Base-by-base conservation (phyloP, 768 basidiomycete genomes). In the Rhodosporidiobolus odoratus region DNA sequence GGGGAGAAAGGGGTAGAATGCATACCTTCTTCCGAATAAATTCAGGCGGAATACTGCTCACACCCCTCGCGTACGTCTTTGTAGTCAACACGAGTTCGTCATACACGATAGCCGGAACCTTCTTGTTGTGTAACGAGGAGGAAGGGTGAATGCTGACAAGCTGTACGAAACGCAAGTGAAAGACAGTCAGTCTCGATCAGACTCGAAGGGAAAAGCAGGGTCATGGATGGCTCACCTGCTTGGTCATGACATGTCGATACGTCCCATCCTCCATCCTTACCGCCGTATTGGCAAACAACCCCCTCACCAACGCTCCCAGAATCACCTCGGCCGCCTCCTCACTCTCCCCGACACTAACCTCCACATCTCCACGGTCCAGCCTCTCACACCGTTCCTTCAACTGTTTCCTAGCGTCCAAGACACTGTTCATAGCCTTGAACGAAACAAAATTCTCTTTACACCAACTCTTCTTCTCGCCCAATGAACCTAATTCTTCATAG, bases 41-140 rank as follows among this genome's bases (percentile, higher is more conserved):
- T 30, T 81, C 78, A 73, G 87, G 88, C 6, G 88, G 86, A 47
- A 97, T 85, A 2, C 86, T 82, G 0, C 93, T 94, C 17, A 95
- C 94, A n/a, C 89, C 89, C 4, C 94, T 87, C 4, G 93, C 94
- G 75, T 94, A 98, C 48, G 91, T 87, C 65, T 88, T 86, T 68
- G 84, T 89, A 23, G 91, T 92, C 76, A 88, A 87, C 71, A 96
- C 95, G 77, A 99, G 81, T 77, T 99, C 96, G 78, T 95, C 89
- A 78, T 90, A 99, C 45, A 99, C 84, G 71, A 99, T 92, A 9
- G 89, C 91, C 0, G 87, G 87, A 0, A 87, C 85, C 78, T 90
- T 91, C 77, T 89, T 91, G 74, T 89, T 88, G 75, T 84, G 85
- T 75, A 98, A 77, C 5, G 86, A 84, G 38, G 94, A 97, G 38